Percentiles rank a stretch among this genome's conserved stretches.
These are phyloP conservation scores for Persicaria tinctoria DNA, from an alignment of 148 eudicot genomes.

Conservation along the genomic window DNA sequence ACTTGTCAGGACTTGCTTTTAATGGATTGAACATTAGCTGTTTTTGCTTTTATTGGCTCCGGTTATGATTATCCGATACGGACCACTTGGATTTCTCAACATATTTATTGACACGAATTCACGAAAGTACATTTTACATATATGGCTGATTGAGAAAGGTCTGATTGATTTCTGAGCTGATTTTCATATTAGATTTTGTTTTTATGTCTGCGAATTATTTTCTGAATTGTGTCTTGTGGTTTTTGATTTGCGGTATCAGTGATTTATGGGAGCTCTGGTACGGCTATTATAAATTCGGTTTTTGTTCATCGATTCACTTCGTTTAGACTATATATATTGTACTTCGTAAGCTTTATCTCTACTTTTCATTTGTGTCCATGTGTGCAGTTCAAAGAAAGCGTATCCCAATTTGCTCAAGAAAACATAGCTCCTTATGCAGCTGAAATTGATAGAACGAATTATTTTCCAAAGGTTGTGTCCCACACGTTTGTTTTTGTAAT, in stretches of 20 bases:
- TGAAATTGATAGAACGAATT: conserved; percentile 67
- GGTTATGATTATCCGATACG: not conserved
- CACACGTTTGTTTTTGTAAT: conserved; percentile 8
- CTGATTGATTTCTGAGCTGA: not conserved
- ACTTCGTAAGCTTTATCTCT: not conserved
- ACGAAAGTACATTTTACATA: not conserved
- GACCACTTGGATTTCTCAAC: not conserved
- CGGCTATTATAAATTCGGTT: not conserved
- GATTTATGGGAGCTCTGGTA: not conserved
- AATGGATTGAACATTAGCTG: not conserved
- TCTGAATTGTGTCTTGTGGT: not conserved
- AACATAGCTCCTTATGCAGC: conserved; percentile 89
- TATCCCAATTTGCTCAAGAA: conserved; percentile 91
- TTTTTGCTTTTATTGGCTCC: not conserved
- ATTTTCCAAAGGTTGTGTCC: conserved; percentile 68
- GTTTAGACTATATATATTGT: not conserved
- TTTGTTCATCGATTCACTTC: not conserved
- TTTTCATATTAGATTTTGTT: not conserved
- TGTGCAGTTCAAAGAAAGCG: conserved; percentile 87
- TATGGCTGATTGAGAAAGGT: not conserved
- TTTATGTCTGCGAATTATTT: not conserved
- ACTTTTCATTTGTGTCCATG: not conserved
- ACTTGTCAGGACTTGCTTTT: not conserved
- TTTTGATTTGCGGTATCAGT: not conserved
- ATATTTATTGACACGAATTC: not conserved